Percentiles rank a stretch among this genome's conserved stretches.
Evolutionary conservation across 192 early-diverging fungal species (phyloP).

Genomic region (Linnemannia exigua): DNA sequence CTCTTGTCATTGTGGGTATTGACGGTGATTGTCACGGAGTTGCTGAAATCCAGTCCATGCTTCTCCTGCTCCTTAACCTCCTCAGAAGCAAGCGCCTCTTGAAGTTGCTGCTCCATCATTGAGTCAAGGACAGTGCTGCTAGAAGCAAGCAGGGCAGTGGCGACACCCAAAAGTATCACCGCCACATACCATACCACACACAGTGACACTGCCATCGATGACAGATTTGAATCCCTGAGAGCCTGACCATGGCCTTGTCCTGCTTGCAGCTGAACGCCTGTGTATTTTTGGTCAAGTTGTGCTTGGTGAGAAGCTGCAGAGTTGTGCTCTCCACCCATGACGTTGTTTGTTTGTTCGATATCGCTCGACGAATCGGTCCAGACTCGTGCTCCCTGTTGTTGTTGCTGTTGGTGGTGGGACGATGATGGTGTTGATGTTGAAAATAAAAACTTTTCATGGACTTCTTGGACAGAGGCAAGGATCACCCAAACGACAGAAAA

Average conservation of each 20-base stretch:
- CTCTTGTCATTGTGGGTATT: neutral
- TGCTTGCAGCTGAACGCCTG: neutral
- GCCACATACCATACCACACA: conserved; percentile 33
- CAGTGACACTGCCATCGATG: conserved; percentile 7
- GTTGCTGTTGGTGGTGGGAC: too few relatives aligned
- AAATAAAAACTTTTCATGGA: conserved; percentile 7
- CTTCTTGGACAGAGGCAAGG: conserved; percentile 26
- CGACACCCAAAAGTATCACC: conserved; percentile 25
- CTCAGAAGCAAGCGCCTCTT: neutral
- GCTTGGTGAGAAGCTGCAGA: neutral
- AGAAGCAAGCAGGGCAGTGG: conserved; percentile 31
- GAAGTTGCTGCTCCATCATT: conserved; percentile 1
- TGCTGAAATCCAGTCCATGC: neutral
- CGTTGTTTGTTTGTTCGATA: conserved; percentile 6
- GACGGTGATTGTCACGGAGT: too few relatives aligned
- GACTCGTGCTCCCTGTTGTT: neutral
- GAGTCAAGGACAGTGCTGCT: conserved; percentile 19
- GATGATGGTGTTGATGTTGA: neutral
- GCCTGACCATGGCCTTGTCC: too few relatives aligned
- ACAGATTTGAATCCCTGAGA: neutral
- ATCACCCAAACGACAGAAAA: conserved; percentile 35
- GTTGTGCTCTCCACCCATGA: neutral
- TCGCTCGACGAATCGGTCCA: neutral
- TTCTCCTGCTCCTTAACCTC: neutral
- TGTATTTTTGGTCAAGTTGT: conserved; percentile 5